phyloP scores from a whole-genome alignment of 768 basidiomycete genomes.

The Trametes sanguinea region DNA sequence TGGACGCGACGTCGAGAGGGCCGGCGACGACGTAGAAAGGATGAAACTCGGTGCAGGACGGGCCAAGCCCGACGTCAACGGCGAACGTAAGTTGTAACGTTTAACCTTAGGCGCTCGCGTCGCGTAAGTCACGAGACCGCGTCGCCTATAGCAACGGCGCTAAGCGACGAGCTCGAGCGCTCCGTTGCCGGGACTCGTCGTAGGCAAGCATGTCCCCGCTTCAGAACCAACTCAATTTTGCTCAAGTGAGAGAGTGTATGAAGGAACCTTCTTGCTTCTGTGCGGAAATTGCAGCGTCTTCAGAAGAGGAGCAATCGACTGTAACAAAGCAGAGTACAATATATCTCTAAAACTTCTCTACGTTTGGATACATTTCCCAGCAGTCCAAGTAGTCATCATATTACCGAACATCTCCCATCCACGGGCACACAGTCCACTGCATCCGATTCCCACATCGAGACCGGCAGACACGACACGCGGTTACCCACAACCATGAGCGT shows the following conservation, averaged over 20 bases:
- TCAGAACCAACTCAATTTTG: too few relatives aligned
- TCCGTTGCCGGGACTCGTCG: neutral
- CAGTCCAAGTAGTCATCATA: slow-evolving; percentile 4
- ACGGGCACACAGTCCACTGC: neutral
- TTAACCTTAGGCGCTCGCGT: neutral
- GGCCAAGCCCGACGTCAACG: slow-evolving; percentile 12
- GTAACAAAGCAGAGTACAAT: slow-evolving; percentile 7
- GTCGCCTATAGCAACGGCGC: slow-evolving; percentile 19
- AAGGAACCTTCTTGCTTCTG: too few relatives aligned
- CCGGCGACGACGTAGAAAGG: slow-evolving; percentile 16
- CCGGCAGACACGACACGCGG: too few relatives aligned
- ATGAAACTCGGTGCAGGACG: slow-evolving; percentile 13
- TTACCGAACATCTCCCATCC: neutral
- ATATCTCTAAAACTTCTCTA: slow-evolving; percentile 19
- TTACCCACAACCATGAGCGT: too few relatives aligned
- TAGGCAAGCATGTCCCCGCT: neutral
- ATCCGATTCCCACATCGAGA: neutral
- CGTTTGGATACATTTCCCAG: neutral
- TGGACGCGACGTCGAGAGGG: slow-evolving; percentile 13
- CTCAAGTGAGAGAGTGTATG: too few relatives aligned
- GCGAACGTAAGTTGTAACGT: slow-evolving; percentile 6
- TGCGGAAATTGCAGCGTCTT: too few relatives aligned
- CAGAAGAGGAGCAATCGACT: neutral
- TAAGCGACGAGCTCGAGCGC: neutral
- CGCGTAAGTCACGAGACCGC: slow-evolving; percentile 22